Evolutionary conservation across 2,329 filamentous ascomycete species (phyloP).

Genomic region (Colletotrichum sublineola): DNA sequence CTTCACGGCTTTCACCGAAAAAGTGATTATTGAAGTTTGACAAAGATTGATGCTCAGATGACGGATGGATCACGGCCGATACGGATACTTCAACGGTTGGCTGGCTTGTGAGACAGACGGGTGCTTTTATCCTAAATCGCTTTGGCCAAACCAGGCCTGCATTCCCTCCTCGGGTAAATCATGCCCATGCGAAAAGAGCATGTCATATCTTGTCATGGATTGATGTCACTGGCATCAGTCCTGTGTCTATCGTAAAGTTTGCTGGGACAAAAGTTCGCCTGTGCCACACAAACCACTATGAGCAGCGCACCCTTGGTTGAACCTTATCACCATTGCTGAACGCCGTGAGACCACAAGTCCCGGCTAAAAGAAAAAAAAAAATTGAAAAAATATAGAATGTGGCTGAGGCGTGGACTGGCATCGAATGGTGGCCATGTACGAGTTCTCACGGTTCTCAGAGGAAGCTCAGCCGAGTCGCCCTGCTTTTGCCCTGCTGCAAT

Average conservation of each 20-base stretch:
- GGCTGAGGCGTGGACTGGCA: not conserved
- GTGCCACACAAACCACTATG: not conserved
- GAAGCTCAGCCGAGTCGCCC: not conserved
- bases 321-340: not conserved
- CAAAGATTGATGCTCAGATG: not conserved
- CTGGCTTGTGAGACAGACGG: not conserved
- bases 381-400: not conserved
- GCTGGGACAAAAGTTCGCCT: not conserved
- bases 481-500: not conserved
- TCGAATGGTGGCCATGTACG: not conserved
- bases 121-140: too few relatives aligned
- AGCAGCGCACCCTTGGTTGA: not conserved
- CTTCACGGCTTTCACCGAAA: not conserved
- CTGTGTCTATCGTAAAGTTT: not conserved
- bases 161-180: too few relatives aligned
- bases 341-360: not conserved
- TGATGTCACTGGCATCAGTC: not conserved
- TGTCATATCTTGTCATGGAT: too few relatives aligned
- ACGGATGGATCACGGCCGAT: not conserved
- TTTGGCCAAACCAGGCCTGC: too few relatives aligned
- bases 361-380: too few relatives aligned
- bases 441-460: not conserved
- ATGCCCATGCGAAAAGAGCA: too few relatives aligned
- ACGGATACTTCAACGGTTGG: not conserved
- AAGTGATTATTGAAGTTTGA: not conserved